These are phyloP conservation scores for Oryza rufipogon DNA, from an alignment of 176 grass and related monocot genomes.

Conservation along the genomic window DNA sequence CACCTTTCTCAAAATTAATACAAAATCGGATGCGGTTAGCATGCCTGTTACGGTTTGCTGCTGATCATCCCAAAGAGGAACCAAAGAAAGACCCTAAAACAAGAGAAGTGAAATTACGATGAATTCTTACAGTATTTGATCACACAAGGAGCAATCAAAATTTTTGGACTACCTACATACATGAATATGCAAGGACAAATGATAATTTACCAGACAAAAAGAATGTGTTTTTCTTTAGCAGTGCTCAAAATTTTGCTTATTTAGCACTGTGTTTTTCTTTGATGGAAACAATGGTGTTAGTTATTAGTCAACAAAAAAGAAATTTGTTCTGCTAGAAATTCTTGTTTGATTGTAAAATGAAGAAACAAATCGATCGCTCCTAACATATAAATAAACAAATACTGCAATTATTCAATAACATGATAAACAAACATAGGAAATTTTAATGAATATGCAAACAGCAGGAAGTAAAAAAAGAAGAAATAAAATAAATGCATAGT, in stretches of 20 bases:
- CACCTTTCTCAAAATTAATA: conserved; percentile 71
- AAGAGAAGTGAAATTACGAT: conserved; percentile 15
- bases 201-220: neutral
- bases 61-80: conserved; percentile 69
- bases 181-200: conserved; percentile 3
- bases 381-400: neutral
- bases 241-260: neutral
- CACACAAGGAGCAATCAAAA: conserved; percentile 3
- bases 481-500: neutral
- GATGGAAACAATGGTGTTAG: neutral
- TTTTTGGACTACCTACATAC: conserved; percentile 6
- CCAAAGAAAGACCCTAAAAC: conserved; percentile 63
- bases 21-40: conserved; percentile 77
- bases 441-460: conserved; percentile 30
- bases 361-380: neutral
- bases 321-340: conserved; percentile 19
- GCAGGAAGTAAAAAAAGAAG: neutral
- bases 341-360: conserved; percentile 14
- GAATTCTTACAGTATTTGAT: conserved; percentile 19
- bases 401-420: conserved; percentile 13
- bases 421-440: neutral
- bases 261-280: conserved; percentile 7
- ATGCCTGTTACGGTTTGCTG: conserved; percentile 57
- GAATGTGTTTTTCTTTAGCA: too few relatives aligned
- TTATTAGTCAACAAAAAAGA: conserved; percentile 15